Base-by-base conservation (phyloP, 2,329 filamentous ascomycete species). In the Fusarium subtropicale region DNA sequence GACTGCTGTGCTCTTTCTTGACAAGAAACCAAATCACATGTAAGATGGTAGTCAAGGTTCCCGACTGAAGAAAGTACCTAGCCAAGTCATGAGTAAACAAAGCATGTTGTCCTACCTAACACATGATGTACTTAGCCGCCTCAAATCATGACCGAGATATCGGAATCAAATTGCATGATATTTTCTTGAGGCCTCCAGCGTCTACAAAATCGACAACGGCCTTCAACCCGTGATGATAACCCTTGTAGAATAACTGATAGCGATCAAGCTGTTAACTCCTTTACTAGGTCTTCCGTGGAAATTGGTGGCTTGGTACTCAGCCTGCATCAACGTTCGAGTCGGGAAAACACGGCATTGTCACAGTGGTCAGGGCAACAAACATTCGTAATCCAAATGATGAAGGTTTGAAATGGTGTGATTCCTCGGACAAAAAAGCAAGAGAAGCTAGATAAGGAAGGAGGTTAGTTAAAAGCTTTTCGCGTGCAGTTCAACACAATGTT, bases 271-370 rank as follows among this genome's bases (percentile, higher is more conserved):
- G 18, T 8, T 12, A 28, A 5, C 36, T 2, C 18, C 4, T 20
- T 13, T n/a, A 20, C 18, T 16, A 36, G 7, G 12, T 8, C 22
- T 22, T 11, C 16, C 20, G 18, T 33, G 30, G 12, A 6, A 11
- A 24, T 3, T 22, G 7, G 11, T 8, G 20, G 22, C 7, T 28
- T 2, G 15, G 5, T 5, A 4, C 1, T 12, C n/a, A 11, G 5
- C 22, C 13, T 15, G 3, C 47, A 20, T 26, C 5, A 18, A 50
- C 7, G n/a, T 28, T 30, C 24, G 24, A 45, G 24, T 45, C 16
- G 16, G 24, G 31, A 26, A 11, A 24, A 15, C 33, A 38, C 36
- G 24, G 18, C 33, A 38, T 51, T 3, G 39, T 12, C 16, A 26
- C 5, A 12, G 34, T 28, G 33, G 24, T 26, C 36, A 22, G 4